Conservation (phyloP, 2,329 filamentous ascomycete genomes). For the Verticillium longisporum region DNA sequence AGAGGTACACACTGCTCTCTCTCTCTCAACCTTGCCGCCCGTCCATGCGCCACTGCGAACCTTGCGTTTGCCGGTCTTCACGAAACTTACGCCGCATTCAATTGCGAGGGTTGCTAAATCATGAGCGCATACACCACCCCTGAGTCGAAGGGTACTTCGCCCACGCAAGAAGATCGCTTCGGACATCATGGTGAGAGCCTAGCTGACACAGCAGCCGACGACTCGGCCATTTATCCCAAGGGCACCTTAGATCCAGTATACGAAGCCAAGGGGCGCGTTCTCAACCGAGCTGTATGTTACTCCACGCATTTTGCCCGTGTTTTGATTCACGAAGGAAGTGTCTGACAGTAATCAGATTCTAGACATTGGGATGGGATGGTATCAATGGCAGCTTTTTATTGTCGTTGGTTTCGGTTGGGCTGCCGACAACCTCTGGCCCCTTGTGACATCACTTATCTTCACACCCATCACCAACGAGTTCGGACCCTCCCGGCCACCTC, state of each 20-base stretch:
- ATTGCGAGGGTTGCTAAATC: background rate
- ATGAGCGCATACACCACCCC: background rate
- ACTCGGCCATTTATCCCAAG: constrained; percentile 39
- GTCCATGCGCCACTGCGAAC: background rate
- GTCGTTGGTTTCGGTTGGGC: constrained; percentile 66
- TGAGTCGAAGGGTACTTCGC: background rate
- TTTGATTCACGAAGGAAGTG: background rate
- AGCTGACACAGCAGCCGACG: constrained; percentile 21
- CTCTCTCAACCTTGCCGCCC: too few species aligned
- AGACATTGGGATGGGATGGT: constrained; percentile 71
- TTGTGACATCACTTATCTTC: constrained; percentile 55
- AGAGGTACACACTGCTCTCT: too few species aligned
- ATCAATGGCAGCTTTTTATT: constrained; percentile 64
- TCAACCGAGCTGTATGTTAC: constrained; percentile 59
- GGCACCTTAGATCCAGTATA: constrained; percentile 60
- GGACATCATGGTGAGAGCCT: background rate
- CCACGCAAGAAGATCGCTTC: background rate
- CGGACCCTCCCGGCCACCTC: constrained; percentile 34
- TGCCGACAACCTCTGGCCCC: constrained; percentile 61
- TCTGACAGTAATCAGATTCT: constrained; percentile 42
- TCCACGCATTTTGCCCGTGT: background rate
- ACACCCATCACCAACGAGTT: constrained; percentile 53
- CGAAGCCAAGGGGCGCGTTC: constrained; percentile 64
- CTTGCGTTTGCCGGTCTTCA: background rate
- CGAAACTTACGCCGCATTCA: background rate